Conservation (phyloP, 2,329 filamentous ascomycete genomes). For the Cercospora nicotianae region DNA sequence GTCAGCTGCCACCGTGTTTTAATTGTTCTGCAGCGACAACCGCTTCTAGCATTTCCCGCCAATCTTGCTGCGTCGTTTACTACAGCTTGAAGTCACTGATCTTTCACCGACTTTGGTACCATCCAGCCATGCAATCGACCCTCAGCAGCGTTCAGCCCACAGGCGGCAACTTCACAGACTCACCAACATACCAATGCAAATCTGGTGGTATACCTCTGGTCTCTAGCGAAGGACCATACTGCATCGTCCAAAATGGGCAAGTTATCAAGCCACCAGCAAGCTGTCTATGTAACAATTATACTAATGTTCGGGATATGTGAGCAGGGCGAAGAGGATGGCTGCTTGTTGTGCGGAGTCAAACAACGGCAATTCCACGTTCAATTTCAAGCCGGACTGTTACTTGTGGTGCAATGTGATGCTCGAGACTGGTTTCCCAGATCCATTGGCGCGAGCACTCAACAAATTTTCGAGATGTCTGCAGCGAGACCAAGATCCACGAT, state of each 20-base stretch:
- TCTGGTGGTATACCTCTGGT: neutral
- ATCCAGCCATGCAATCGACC: neutral
- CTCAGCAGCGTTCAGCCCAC: neutral
- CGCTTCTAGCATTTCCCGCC: no score
- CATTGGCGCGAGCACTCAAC: neutral
- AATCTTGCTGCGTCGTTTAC: no score
- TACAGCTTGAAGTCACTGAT: no score
- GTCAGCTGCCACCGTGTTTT: no score
- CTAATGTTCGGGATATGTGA: neutral
- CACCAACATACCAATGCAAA: neutral
- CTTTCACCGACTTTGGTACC: no score
- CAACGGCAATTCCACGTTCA: neutral
- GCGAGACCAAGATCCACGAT: neutral
- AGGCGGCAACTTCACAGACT: neutral
- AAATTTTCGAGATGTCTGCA: neutral
- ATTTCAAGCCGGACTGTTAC: neutral
- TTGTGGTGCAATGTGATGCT: neutral
- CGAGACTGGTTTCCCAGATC: neutral
- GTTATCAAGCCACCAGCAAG: no score
- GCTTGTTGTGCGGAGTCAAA: neutral
- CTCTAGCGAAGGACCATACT: neutral
- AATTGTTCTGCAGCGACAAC: no score
- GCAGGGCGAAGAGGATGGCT: neutral
- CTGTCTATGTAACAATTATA: neutral
- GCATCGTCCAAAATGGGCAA: neutral